These are phyloP conservation scores for Umbelopsis sp. DNA, from an alignment of 371 early-diverging fungal species.

Conservation along the genomic window DNA sequence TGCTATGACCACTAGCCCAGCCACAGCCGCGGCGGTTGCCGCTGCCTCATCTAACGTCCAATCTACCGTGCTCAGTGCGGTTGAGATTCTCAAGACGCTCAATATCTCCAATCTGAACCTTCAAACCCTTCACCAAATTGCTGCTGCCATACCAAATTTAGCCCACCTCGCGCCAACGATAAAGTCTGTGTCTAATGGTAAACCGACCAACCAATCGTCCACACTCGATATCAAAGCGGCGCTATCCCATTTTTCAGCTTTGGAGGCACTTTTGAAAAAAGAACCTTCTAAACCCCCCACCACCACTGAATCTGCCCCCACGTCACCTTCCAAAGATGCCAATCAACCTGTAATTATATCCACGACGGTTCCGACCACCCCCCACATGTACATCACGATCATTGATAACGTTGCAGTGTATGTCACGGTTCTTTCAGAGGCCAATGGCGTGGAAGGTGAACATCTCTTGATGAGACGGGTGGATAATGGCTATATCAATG, in stretches of 20 bases:
- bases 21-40: conserved; percentile 17
- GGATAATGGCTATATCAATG: conserved; percentile 85
- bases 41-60: neutral
- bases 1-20: conserved; percentile 7
- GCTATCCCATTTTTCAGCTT: conserved; percentile 43
- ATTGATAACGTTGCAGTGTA: conserved; percentile 77
- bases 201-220: conserved; percentile 19
- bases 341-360: conserved; percentile 26
- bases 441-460: conserved; percentile 41
- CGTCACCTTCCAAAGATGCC: conserved; percentile 19
- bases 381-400: conserved; percentile 73
- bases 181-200: conserved; percentile 15
- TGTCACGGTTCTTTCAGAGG: conserved; percentile 65
- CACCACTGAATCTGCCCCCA: conserved; percentile 1
- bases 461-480: conserved; percentile 75
- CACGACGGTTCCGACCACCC: conserved; percentile 33
- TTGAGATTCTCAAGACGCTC: conserved; percentile 38
- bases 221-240: conserved; percentile 43
- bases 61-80: conserved; percentile 18
- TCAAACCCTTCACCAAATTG: conserved; percentile 48
- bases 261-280: conserved; percentile 47
- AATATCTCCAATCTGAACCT: conserved; percentile 45
- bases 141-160: conserved; percentile 40
- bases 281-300: conserved; percentile 23
- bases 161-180: conserved; percentile 37